phyloP scores from a whole-genome alignment of 306 rosid genomes.

The cucumber (Cucumis sativus) region DNA sequence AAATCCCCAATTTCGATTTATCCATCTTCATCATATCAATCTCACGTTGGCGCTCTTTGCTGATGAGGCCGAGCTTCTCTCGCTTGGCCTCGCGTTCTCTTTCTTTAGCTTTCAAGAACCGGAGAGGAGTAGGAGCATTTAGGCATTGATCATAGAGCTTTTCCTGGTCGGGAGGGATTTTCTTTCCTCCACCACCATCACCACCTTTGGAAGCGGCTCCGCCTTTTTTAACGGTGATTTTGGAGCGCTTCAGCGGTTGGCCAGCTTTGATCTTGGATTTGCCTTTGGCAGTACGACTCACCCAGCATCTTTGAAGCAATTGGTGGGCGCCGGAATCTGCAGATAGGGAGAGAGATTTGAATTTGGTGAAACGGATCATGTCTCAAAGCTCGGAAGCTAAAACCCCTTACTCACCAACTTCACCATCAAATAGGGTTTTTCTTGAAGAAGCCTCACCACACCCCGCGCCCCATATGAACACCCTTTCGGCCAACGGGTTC shows the following conservation, averaged over 20 bases:
- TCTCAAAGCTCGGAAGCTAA: not conserved
- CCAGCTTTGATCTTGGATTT: conserved; percentile 24
- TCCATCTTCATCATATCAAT: conserved; percentile 43
- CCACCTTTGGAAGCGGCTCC: conserved; percentile 16
- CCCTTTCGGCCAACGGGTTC: not conserved
- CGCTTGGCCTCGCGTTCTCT: conserved; percentile 53
- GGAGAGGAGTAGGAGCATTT: conserved; percentile 61
- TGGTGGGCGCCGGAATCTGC: conserved; percentile 20
- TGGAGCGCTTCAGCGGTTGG: conserved; percentile 29
- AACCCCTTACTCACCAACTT: not conserved
- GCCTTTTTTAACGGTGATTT: conserved; percentile 25
- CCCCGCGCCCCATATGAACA: not conserved
- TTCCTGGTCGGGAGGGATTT: conserved; percentile 39
- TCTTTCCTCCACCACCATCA: conserved; percentile 26
- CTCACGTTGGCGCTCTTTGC: conserved; percentile 73
- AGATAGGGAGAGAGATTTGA: conserved; percentile 9
- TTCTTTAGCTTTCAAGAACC: conserved; percentile 29
- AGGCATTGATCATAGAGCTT: conserved; percentile 47
- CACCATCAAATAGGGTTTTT: not conserved
- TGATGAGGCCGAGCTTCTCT: conserved; percentile 67
- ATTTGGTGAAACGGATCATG: conserved; percentile 23
- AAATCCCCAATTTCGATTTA: conserved; percentile 24
- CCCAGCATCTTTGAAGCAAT: conserved; percentile 29
- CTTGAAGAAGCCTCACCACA: not conserved
- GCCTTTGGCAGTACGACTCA: conserved; percentile 45